Conservation (phyloP, 192 early-diverging fungal genomes). For the Rhizophagus sp. region DNA sequence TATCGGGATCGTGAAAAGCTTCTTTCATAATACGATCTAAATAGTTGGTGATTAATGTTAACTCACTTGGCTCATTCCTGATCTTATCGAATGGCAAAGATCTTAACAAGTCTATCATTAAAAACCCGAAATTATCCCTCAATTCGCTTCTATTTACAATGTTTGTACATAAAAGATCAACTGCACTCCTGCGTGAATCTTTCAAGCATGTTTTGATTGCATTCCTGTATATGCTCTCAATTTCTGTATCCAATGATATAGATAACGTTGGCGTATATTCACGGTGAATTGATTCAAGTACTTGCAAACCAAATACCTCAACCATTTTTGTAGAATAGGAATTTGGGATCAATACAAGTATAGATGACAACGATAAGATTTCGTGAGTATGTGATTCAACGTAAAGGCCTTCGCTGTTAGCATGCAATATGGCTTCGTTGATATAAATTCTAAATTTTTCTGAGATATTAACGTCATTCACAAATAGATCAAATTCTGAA, state of each 20-base stretch:
- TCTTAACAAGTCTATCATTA: background rate
- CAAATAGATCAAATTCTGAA: too few species aligned
- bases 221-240: background rate
- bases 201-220: too few species aligned
- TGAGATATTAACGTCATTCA: too few species aligned
- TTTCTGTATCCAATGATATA: background rate
- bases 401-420: background rate
- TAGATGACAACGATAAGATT: background rate
- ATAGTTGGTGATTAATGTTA: background rate
- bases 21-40: background rate
- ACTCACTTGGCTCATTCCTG: background rate
- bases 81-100: background rate
- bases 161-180: background rate
- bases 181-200: background rate
- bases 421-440: background rate
- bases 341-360: background rate
- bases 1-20: background rate
- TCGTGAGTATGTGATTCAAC: background rate
- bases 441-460: too few species aligned
- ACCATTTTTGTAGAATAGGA: background rate
- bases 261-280: too few species aligned
- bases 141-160: background rate
- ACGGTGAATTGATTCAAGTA: background rate
- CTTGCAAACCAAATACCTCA: too few species aligned
- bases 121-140: background rate